A percentile compares a stretch with the other conserved stretches of the same genome.
phyloP scores from a whole-genome alignment of 495 filamentous ascomycete genomes.

The Neurospora terricola region DNA sequence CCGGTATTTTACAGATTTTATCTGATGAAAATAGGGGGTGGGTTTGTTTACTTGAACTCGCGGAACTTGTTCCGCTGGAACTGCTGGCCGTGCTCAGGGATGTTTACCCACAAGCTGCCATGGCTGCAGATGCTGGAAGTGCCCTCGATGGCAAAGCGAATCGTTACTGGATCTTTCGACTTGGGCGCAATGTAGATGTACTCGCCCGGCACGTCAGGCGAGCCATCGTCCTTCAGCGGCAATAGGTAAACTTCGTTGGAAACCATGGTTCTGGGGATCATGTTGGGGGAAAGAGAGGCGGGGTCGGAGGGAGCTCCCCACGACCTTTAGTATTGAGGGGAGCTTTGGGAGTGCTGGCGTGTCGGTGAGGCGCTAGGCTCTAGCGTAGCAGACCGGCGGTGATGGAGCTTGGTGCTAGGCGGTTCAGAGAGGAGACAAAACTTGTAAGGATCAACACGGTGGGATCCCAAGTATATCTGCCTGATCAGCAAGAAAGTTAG shows the following conservation, averaged over 20 bases:
- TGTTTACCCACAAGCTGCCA: conserved; percentile 92
- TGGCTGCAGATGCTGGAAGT: conserved; percentile 90
- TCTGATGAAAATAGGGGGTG: not conserved
- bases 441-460: not conserved
- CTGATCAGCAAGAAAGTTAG: not conserved
- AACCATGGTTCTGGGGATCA: conserved; percentile 43
- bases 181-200: conserved; percentile 88
- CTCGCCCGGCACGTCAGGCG: conserved; percentile 77
- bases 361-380: not conserved
- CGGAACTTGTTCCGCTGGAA: conserved; percentile 72
- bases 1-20: not conserved
- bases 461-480: not conserved
- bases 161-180: conserved; percentile 54
- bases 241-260: conserved; percentile 71
- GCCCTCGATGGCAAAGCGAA: conserved; percentile 91
- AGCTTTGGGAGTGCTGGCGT: not conserved
- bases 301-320: not conserved
- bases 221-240: conserved; percentile 81
- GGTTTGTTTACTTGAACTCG: conserved; percentile 61
- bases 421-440: conserved; percentile 4
- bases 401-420: not conserved
- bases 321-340: not conserved
- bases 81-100: conserved; percentile 61
- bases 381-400: not conserved
- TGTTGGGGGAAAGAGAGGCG: conserved; percentile 13